Base-by-base conservation (phyloP, 352 stramenopile genomes). In the Peronospora farinosa region DNA sequence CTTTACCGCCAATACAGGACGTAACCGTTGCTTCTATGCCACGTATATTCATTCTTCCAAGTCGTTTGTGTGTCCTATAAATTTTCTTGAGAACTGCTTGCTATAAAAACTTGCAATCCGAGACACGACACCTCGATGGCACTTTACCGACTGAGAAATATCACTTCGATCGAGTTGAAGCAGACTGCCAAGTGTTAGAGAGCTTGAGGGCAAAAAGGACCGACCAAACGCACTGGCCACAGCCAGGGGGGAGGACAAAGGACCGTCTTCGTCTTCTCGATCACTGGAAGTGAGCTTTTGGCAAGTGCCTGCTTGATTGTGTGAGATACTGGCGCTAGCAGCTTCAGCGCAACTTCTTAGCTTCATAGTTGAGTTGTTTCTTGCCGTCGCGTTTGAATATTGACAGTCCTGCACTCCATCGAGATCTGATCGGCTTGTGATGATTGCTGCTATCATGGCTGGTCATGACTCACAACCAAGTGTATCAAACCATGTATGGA, bases 1-100 rank as follows among this genome's bases (percentile, higher is more conserved):
- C 69, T 49, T 86, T 86, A 56, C 80, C 80, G 48, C 80, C 80
- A 53, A 91, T 84, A 48, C 80, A 91, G 11, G 78, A 87, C 41
- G 80, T 91, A 13, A 91, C 74, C 11, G 65, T 73, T 15, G 80
- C 80, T 43, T 59, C 56, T n/a, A 91, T 47, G 61, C 74, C 72
- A 25, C 77, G 67, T 78, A 91, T 88, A 40, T 60, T 63, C 54
- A 63, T 72, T 27, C 10, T 33, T n/a, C 2, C 2, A 19, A 21
- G 37, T 42, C 9, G 6, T 30, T 7, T 13, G 17, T 4, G 21
- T 4, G n/a, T n/a, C n/a, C n/a, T n/a, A 23, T 4, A 23, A 23
- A 23, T 23, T 23, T 4, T 23, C 4, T 23, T 4, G 21, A 23
- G 21, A n/a, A n/a, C n/a, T n/a, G n/a, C n/a, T 4, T 23, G 21